Percentiles rank a stretch among this genome's conserved stretches.
phyloP scores from a whole-genome alignment of 1,284 basidiomycete genomes.

The Cystobasidiaceae sp. region DNA sequence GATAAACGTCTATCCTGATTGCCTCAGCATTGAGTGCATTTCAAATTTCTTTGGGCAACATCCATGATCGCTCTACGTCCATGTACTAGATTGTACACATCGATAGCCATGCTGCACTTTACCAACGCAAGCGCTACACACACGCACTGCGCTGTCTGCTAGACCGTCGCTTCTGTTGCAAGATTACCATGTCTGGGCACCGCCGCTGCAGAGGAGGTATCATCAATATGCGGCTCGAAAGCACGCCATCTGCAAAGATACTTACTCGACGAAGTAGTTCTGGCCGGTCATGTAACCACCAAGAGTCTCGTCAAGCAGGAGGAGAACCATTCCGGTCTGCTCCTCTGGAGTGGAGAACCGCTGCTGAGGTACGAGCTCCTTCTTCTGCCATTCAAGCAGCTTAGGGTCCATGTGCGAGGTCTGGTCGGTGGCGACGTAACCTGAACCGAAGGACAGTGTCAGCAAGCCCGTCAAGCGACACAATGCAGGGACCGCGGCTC shows the following conservation, averaged over 20 bases:
- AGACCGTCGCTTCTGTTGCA: no score
- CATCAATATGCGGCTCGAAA: neutral
- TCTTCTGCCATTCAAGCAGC: conserved; percentile 36
- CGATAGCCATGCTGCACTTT: neutral
- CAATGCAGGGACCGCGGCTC: conserved; percentile 19
- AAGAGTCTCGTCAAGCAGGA: conserved; percentile 49
- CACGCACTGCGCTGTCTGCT: neutral
- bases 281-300: conserved; percentile 21
- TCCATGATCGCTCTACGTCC: no score
- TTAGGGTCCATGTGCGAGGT: conserved; percentile 36
- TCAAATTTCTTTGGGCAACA: no score
- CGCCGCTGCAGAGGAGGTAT: neutral
- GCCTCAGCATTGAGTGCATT: no score
- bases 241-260: neutral
- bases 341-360: conserved; percentile 52
- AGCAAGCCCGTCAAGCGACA: neutral
- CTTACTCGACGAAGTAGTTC: conserved; percentile 21
- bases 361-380: conserved; percentile 46
- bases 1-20: no score
- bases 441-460: conserved; percentile 1
- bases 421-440: conserved; percentile 49
- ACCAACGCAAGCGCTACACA: no score
- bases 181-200: conserved; percentile 22
- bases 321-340: conserved; percentile 50
- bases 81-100: no score